A percentile compares a stretch with the other conserved stretches of the same genome.
Conservation (phyloP, 768 basidiomycete genomes). For the Lentinula detonsa region DNA sequence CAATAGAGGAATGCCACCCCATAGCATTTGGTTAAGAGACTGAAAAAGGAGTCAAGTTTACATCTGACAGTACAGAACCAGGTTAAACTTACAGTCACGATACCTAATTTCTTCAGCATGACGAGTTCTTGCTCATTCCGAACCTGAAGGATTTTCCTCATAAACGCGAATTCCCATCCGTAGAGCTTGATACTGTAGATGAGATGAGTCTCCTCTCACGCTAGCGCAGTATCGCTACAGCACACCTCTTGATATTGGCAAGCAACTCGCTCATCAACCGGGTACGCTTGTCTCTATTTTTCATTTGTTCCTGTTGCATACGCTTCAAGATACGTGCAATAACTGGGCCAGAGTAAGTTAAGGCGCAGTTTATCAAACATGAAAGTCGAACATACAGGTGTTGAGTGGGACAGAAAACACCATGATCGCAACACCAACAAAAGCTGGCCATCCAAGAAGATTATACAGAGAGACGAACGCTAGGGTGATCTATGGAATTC, state of each 20-base stretch:
- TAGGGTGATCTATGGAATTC: slow-evolving; percentile 47
- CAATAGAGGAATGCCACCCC: slow-evolving; percentile 65
- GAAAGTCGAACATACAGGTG: slow-evolving; percentile 32
- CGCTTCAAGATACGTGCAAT: slow-evolving; percentile 67
- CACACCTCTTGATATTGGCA: slow-evolving; percentile 79
- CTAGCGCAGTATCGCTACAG: background rate
- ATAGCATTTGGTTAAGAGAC: slow-evolving; percentile 57
- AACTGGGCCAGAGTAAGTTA: slow-evolving; percentile 18
- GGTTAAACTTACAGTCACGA: slow-evolving; percentile 46
- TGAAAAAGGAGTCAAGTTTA: slow-evolving; percentile 13
- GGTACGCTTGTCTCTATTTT: slow-evolving; percentile 80
- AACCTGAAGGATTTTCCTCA: slow-evolving; percentile 69
- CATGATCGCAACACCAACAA: slow-evolving; percentile 88
- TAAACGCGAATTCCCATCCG: slow-evolving; percentile 92
- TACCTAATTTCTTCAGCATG: slow-evolving; percentile 78
- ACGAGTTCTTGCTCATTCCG: slow-evolving; percentile 79
- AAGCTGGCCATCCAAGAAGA: slow-evolving; percentile 87
- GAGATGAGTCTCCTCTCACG: background rate
- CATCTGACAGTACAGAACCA: background rate
- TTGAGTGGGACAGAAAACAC: slow-evolving; percentile 74
- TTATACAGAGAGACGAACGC: slow-evolving; percentile 89
- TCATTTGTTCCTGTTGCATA: slow-evolving; percentile 90
- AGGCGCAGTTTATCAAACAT: background rate
- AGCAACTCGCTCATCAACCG: slow-evolving; percentile 91
- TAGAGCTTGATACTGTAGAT: slow-evolving; percentile 79